Percentiles rank a stretch among this genome's conserved stretches.
phyloP scores from a whole-genome alignment of 352 stramenopile genomes.

The Phytopythium montanum region DNA sequence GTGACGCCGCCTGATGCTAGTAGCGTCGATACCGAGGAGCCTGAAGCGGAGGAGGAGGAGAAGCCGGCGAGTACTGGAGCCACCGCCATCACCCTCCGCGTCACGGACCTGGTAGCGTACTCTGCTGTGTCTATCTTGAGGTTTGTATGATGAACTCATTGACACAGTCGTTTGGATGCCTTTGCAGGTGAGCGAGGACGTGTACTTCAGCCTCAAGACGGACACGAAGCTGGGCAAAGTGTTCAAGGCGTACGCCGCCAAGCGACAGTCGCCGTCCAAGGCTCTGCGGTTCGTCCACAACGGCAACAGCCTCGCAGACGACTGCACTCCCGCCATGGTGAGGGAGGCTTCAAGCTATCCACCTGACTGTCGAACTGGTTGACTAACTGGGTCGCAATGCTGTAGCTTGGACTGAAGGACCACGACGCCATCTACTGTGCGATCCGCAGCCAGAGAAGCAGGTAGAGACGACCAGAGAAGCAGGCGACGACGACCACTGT shows the following conservation, averaged over 20 bases:
- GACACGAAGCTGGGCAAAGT: neutral
- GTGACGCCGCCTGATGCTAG: neutral
- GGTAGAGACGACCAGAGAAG: neutral
- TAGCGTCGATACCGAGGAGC: neutral
- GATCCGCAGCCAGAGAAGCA: neutral
- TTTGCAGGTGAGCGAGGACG: neutral
- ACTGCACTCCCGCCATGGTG: slow-evolving; percentile 1
- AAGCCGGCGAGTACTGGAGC: neutral
- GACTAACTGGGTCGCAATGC: no score
- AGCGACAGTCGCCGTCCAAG: neutral
- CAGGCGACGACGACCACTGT: neutral
- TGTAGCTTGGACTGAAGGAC: neutral
- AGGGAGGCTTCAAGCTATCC: no score
- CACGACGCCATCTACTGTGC: slow-evolving; percentile 1
- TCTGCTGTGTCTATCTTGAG: neutral
- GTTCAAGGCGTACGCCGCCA: neutral
- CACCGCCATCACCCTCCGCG: neutral
- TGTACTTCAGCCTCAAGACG: neutral
- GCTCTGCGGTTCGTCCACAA: neutral
- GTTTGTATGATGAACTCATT: no score
- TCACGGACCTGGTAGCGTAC: neutral
- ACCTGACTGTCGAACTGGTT: no score
- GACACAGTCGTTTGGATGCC: no score
- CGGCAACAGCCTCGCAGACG: neutral
- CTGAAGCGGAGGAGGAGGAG: neutral